phyloP scores from a whole-genome alignment of 2,329 filamentous ascomycete species.

The Pestalotiopsis sp. region DNA sequence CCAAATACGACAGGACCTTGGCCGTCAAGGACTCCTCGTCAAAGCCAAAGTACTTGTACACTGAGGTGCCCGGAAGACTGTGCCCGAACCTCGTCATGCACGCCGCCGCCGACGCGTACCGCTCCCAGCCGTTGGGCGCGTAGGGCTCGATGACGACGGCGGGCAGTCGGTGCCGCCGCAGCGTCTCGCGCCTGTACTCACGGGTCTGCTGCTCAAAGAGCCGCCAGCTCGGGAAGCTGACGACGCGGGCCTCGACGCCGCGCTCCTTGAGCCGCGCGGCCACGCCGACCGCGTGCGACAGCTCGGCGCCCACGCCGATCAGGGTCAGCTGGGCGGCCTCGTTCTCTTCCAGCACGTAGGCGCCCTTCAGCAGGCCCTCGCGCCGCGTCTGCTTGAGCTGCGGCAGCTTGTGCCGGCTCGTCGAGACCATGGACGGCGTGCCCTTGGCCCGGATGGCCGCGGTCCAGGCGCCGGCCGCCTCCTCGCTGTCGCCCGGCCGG shows the following conservation, averaged over 20 bases:
- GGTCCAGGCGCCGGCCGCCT: conserved; percentile 48
- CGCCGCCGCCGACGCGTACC: conserved; percentile 59
- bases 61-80: conserved; percentile 54
- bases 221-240: conserved; percentile 48
- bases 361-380: conserved; percentile 39
- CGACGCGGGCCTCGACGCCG: conserved; percentile 39
- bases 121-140: conserved; percentile 59
- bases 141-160: conserved; percentile 64
- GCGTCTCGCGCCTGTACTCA: conserved; percentile 47
- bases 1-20: conserved; percentile 14
- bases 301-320: conserved; percentile 40
- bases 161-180: conserved; percentile 46
- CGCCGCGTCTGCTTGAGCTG: conserved; percentile 36
- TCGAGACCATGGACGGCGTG: conserved; percentile 45
- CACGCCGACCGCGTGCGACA: conserved; percentile 44
- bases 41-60: conserved; percentile 60
- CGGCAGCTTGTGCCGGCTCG: conserved; percentile 41
- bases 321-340: conserved; percentile 39
- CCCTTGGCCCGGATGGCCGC: conserved; percentile 36
- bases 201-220: conserved; percentile 44
- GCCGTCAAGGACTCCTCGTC: conserved; percentile 31
- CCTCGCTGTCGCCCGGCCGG: conserved; percentile 55
- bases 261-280: conserved; percentile 37
- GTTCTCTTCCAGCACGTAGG: conserved; percentile 39
- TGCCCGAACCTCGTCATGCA: conserved; percentile 59